Percentiles rank a stretch among this genome's conserved stretches.
Evolutionary conservation across 495 filamentous ascomycete genomes (phyloP).

Genomic region (Aspergillus haitiensis): DNA sequence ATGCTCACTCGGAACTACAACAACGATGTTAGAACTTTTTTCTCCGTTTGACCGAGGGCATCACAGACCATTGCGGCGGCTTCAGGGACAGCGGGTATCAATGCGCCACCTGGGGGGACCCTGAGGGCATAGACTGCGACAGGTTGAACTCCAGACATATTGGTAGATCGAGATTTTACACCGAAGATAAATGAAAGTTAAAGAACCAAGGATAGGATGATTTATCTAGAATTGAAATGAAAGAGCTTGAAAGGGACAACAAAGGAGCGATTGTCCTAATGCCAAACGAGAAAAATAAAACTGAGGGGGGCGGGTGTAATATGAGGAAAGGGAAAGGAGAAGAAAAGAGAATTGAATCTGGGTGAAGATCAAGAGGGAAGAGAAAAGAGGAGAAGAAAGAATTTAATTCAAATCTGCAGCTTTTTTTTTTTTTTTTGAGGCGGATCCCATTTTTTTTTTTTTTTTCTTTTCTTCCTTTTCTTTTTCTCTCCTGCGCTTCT

Average conservation of each 20-base stretch:
- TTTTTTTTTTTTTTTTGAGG: conserved; percentile 25
- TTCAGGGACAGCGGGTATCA: conserved; percentile 71
- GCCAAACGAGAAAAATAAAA: conserved; percentile 22
- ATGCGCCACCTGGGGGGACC: conserved; percentile 74
- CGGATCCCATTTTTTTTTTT: conserved; percentile 26
- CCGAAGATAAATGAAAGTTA: conserved; percentile 13
- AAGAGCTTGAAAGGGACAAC: conserved; percentile 22
- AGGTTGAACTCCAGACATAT: conserved; percentile 62
- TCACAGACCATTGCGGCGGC: conserved; percentile 78
- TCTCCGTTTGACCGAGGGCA: neutral
- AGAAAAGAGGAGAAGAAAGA: conserved; percentile 14
- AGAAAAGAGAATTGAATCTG: neutral
- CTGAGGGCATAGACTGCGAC: conserved; percentile 87
- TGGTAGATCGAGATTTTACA: conserved; percentile 23
- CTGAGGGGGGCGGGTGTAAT: neutral
- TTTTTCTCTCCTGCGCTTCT: conserved; percentile 12
- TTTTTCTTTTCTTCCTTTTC: conserved; percentile 22
- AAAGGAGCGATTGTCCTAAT: conserved; percentile 24
- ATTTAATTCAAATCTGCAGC: conserved; percentile 15
- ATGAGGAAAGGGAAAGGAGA: conserved; percentile 28
- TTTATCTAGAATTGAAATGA: conserved; percentile 28
- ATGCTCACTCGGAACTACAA: conserved; percentile 91
- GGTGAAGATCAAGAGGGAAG: neutral
- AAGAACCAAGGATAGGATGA: conserved; percentile 17
- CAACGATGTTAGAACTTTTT: neutral